phyloP scores from a whole-genome alignment of 495 filamentous ascomycete species.

The Neurospora tetraspora region DNA sequence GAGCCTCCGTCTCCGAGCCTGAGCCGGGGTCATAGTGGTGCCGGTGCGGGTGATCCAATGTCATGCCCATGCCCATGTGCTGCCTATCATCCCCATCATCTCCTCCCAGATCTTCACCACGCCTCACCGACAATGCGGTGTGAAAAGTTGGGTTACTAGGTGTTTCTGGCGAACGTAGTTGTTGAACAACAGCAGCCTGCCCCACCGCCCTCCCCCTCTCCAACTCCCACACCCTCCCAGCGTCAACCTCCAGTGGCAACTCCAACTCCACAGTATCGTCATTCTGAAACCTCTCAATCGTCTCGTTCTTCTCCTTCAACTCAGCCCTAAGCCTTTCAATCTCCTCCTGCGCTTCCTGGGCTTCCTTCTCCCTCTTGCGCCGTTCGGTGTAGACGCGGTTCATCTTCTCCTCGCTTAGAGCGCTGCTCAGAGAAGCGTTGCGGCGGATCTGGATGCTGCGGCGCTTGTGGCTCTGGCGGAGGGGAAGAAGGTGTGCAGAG shows the following conservation, averaged over 20 bases:
- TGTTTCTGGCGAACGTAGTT: not conserved
- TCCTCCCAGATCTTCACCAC: not conserved
- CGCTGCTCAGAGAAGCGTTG: conserved; percentile 31
- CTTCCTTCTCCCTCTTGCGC: conserved; percentile 28
- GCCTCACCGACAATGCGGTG: not conserved
- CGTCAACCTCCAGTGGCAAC: conserved; percentile 32
- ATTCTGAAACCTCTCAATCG: conserved; percentile 33
- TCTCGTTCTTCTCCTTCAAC: conserved; percentile 39
- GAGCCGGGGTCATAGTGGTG: not conserved
- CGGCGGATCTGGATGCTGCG: conserved; percentile 63
- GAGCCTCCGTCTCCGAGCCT: not conserved
- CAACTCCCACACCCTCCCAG: conserved; percentile 4
- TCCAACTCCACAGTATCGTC: conserved; percentile 38
- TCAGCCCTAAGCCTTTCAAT: conserved; percentile 42
- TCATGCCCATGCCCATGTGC: not conserved
- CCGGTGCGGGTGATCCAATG: not conserved
- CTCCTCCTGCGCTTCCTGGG: conserved; percentile 28
- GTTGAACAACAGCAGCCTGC: not conserved
- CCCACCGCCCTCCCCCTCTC: not conserved
- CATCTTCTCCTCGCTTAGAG: conserved; percentile 57
- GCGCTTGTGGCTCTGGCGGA: conserved; percentile 49
- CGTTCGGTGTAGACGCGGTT: conserved; percentile 54
- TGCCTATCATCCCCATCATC: not conserved
- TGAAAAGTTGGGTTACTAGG: not conserved
- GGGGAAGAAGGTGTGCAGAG: conserved; percentile 43